Conservation (phyloP, 805 yeast species). For the Kuraishia ogatae region DNA sequence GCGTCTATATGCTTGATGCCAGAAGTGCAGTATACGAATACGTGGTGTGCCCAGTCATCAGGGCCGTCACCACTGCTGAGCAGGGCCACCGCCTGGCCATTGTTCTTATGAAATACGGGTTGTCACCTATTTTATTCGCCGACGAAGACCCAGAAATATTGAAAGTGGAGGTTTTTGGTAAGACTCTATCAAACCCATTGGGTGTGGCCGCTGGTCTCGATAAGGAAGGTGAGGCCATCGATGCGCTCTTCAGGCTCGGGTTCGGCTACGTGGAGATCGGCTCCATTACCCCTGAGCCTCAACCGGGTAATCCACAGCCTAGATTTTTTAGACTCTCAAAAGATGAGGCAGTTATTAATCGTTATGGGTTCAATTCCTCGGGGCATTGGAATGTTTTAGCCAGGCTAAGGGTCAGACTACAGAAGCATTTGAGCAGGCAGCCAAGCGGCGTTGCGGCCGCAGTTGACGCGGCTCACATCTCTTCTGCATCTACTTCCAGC, state of each 20-base stretch:
- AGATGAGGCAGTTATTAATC: conserved; percentile 87
- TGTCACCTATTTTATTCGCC: conserved; percentile 51
- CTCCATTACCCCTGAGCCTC: conserved; percentile 86
- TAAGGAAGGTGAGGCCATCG: conserved; percentile 88
- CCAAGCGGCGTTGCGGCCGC: conserved; percentile 9
- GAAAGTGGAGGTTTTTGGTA: conserved; percentile 58
- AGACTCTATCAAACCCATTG: conserved; percentile 59
- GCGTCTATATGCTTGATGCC: conserved; percentile 61
- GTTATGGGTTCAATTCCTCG: conserved; percentile 90
- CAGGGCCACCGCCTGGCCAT: conserved; percentile 76
- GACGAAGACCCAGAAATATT: conserved; percentile 45
- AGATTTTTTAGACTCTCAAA: conserved; percentile 78
- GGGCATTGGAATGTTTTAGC: conserved; percentile 75
- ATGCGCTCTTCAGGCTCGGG: conserved; percentile 67
- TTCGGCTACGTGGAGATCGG: conserved; percentile 91
- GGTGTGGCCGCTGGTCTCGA: conserved; percentile 97
- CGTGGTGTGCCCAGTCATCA: conserved; percentile 66
- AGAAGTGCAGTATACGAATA: conserved; percentile 80
- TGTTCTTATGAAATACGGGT: conserved; percentile 55
- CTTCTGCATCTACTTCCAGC: no score
- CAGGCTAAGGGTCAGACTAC: conserved; percentile 57
- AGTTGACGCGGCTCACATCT: no score
- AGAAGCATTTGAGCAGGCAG: conserved; percentile 22
- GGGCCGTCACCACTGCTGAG: conserved; percentile 74
- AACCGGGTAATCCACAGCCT: conserved; percentile 92